Conservation (phyloP, 1,284 basidiomycete genomes). For the Ustilago bromivora region DNA sequence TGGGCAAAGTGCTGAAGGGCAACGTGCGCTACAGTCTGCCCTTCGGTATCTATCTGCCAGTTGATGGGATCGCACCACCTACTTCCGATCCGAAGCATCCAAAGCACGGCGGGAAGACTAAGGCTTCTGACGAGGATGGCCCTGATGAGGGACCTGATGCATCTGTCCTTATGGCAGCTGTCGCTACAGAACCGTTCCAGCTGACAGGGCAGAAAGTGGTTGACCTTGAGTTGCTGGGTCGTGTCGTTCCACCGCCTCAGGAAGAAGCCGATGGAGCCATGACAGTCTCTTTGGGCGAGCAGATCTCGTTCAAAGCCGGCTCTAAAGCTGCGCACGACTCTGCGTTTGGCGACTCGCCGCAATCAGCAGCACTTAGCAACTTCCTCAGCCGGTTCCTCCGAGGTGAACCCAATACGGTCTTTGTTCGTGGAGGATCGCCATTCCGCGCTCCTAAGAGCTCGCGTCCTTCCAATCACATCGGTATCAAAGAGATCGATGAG, state of each 20-base stretch:
- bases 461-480: background rate
- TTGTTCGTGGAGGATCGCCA: constrained; percentile 62
- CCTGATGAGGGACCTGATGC: constrained; percentile 20
- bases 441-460: constrained; percentile 34
- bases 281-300: background rate
- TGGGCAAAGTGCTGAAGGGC: constrained; percentile 58
- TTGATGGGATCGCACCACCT: constrained; percentile 23
- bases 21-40: constrained; percentile 61
- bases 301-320: constrained; percentile 8
- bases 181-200: constrained; percentile 60
- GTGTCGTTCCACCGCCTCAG: constrained; percentile 59
- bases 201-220: constrained; percentile 57
- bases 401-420: constrained; percentile 61
- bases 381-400: constrained; percentile 63
- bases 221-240: constrained; percentile 47
- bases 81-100: constrained; percentile 22
- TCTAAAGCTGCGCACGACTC: background rate
- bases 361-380: constrained; percentile 57
- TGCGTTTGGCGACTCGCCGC: constrained; percentile 39
- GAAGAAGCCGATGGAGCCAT: constrained; percentile 8
- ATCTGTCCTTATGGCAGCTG: constrained; percentile 58
- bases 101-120: constrained; percentile 28
- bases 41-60: constrained; percentile 60
- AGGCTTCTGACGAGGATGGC: background rate
- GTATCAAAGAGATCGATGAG: constrained; percentile 7